Conservation (phyloP, 2,329 filamentous ascomycete genomes). For the Tolypocladium tundrense region DNA sequence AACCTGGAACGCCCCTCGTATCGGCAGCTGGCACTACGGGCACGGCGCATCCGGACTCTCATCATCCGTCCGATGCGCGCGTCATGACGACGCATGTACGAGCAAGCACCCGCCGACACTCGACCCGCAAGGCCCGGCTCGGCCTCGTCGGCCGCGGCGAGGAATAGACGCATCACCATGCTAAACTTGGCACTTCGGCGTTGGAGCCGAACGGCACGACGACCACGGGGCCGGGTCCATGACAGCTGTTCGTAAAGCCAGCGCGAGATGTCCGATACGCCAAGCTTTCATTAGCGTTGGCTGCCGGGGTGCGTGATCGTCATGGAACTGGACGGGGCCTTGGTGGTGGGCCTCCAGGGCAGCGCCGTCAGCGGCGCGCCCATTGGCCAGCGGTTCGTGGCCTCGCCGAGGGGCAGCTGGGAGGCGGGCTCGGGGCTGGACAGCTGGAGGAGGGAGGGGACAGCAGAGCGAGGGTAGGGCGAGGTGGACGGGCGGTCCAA, state of each 20-base stretch:
- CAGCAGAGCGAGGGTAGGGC: background rate
- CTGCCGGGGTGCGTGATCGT: background rate
- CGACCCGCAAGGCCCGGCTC: background rate
- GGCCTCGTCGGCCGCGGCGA: background rate
- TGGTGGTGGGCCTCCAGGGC: background rate
- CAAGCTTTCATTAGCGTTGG: conserved; percentile 4
- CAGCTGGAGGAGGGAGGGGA: background rate
- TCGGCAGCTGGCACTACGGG: background rate
- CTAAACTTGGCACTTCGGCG: no score
- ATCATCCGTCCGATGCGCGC: background rate
- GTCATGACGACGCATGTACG: background rate
- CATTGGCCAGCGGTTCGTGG: background rate
- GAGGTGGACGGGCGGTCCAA: background rate
- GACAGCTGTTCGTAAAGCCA: background rate
- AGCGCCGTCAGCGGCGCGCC: background rate
- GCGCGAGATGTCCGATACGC: background rate
- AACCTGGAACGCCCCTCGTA: background rate
- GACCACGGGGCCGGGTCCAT: background rate
- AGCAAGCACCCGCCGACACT: background rate
- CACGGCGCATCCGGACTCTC: background rate
- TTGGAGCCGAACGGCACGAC: background rate
- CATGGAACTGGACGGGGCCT: background rate
- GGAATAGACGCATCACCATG: background rate
- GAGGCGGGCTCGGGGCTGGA: background rate
- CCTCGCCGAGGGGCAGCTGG: background rate